Base-by-base conservation (phyloP, 169 alveolate genomes). In the Cryptosporidium bovis region DNA sequence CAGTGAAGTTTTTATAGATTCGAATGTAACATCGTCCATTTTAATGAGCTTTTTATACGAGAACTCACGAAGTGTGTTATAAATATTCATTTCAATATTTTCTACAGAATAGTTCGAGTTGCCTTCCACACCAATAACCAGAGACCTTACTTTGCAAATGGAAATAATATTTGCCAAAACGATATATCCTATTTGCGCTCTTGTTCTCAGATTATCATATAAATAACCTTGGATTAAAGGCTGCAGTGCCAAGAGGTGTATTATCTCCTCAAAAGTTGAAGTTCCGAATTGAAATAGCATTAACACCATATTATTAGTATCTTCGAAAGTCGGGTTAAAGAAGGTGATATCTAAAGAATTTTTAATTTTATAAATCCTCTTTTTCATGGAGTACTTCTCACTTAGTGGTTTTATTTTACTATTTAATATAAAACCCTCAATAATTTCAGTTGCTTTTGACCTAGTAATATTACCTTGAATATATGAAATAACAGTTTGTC, bases 101-200 rank as follows among this genome's bases (percentile, higher is more conserved):
- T 77, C 87, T 27, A 77, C 87, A 3, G 77, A 60, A 62, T 77
- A n/a, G n/a, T 33, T 62, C 10, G 7, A 58, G 18, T 56, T 62
- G 3, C 87, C 87, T 18, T 77, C 77, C 4, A 77, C 71, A 6
- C 87, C 87, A 12, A 77, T 56, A 58, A 77, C 71, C 71, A 77
- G 44, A 18, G 71, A 20, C 50, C 51, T 60, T 18, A 64, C 20
- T 36, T n/a, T 77, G 16, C 87, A 24, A 34, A 77, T 77, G 16
- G 87, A 64, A 8, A 62, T 27, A 20, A 77, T 77, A 31, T 24
- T 77, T 62, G 87, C 87, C 27, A 62, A 56, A 8, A 62, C 51
- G 56, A 77, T 77, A 16, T 77, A 77, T 60, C 87, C 87, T 27
- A 77, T 34, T 46, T 77, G 71, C 12, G 40, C 34, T 36, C 33